phyloP scores from a whole-genome alignment of 176 grass and related monocot genomes.

The Bothriochloa decipiens region DNA sequence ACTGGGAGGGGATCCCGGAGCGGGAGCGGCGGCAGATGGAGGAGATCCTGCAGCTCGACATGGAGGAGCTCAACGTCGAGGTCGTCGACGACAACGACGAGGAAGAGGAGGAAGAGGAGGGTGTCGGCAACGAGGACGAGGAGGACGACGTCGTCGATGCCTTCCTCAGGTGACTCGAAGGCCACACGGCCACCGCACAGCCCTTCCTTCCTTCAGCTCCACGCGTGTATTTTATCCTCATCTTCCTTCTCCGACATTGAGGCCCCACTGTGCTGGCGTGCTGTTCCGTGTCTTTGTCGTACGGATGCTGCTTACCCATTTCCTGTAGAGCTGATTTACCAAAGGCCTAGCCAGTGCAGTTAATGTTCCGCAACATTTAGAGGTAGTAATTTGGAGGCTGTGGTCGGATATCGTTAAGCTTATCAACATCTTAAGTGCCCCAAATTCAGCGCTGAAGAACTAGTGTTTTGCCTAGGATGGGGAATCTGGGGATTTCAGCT shows the following conservation, averaged over 20 bases:
- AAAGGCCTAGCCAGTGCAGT: neutral
- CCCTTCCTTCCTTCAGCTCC: neutral
- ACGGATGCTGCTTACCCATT: slow-evolving; percentile 9
- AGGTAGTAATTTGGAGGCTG: neutral
- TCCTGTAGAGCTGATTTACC: neutral
- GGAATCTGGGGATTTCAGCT: slow-evolving; percentile 22
- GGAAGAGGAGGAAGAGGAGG: neutral
- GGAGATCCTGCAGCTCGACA: slow-evolving; percentile 82
- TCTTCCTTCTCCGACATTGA: neutral
- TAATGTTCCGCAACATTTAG: neutral
- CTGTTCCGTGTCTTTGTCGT: neutral
- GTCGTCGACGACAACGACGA: slow-evolving; percentile 37
- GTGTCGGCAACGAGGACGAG: neutral
- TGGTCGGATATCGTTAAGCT: neutral
- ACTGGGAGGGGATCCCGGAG: slow-evolving; percentile 57
- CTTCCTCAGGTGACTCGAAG: slow-evolving; percentile 49
- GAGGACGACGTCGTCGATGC: slow-evolving; percentile 11
- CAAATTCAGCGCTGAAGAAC: neutral
- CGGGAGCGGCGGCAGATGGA: slow-evolving; percentile 79
- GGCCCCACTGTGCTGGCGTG: neutral
- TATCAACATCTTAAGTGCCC: neutral
- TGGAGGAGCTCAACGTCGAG: slow-evolving; percentile 85
- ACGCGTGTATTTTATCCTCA: neutral
- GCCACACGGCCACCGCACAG: neutral
- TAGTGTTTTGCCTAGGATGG: neutral